Conservation (phyloP, 306 rosid species). For the Fragaria vesca region DNA sequence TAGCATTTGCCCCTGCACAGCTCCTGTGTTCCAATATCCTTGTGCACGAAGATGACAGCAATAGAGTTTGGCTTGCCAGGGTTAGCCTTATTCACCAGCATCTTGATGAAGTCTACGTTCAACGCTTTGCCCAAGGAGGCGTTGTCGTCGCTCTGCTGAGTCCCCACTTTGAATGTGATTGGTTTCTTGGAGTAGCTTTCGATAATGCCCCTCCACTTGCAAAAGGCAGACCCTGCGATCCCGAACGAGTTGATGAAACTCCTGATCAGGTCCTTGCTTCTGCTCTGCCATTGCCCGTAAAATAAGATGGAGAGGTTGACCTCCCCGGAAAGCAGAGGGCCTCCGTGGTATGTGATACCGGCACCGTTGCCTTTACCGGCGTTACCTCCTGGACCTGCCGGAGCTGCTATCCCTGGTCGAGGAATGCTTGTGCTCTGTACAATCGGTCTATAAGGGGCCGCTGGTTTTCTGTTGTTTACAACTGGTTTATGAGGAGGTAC, state of each 20-base stretch:
- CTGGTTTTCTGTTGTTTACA: background rate
- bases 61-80: slow-evolving; percentile 20
- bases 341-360: slow-evolving; percentile 10
- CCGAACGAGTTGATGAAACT: slow-evolving; percentile 11
- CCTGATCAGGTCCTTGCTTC: slow-evolving; percentile 6
- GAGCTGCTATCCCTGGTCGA: background rate
- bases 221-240: background rate
- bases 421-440: background rate
- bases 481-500: background rate
- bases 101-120: background rate
- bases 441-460: background rate
- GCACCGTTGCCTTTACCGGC: background rate
- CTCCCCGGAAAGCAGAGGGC: slow-evolving; percentile 11
- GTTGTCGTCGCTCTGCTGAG: background rate
- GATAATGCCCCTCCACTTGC: background rate
- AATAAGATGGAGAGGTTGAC: slow-evolving; percentile 10
- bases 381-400: background rate
- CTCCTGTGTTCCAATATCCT: slow-evolving; percentile 36
- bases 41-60: slow-evolving; percentile 25
- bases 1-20: slow-evolving; percentile 52
- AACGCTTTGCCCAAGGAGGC: background rate
- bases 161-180: background rate
- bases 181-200: background rate
- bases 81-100: background rate
- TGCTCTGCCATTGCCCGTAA: background rate